A percentile compares a stretch with the other conserved stretches of the same genome.
Evolutionary conservation across 805 yeast genomes (phyloP).

Genomic region (Teunomyces lycoperdinae): DNA sequence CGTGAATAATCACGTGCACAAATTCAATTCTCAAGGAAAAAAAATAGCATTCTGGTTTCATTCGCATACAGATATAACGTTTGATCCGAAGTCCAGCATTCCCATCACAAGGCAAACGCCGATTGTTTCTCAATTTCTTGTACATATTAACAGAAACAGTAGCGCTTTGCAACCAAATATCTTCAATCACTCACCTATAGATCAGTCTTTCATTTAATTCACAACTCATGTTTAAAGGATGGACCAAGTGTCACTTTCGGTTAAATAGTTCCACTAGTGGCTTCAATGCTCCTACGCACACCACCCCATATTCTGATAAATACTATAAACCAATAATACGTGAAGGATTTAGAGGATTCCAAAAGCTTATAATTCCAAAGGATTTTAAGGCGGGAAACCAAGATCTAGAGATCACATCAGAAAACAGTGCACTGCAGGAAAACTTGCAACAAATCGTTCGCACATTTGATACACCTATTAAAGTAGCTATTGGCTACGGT

Average conservation of each 20-base stretch:
- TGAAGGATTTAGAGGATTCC: slow-evolving; percentile 23
- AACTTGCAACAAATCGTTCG: slow-evolving; percentile 49
- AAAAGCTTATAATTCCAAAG: slow-evolving; percentile 16
- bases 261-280: slow-evolving; percentile 7
- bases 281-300: slow-evolving; percentile 4
- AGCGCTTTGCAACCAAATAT: background rate
- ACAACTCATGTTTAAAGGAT: slow-evolving; percentile 9
- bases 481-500: slow-evolving; percentile 90
- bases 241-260: slow-evolving; percentile 7
- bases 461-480: slow-evolving; percentile 67
- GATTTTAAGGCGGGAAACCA: slow-evolving; percentile 13
- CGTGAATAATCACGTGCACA: background rate
- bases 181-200: background rate
- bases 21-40: background rate
- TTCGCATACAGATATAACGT: background rate
- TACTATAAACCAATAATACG: slow-evolving; percentile 24
- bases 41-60: background rate
- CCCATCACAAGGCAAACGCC: background rate
- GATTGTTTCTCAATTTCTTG: background rate
- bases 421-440: slow-evolving; percentile 17
- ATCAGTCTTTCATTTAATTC: background rate
- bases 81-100: background rate
- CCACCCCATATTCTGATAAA: slow-evolving; percentile 24
- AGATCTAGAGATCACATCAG: slow-evolving; percentile 9
- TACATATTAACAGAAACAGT: background rate